These are phyloP conservation scores for Rhizoclosmatium hyalinum DNA, from an alignment of 371 early-diverging fungal species.

Conservation along the genomic window DNA sequence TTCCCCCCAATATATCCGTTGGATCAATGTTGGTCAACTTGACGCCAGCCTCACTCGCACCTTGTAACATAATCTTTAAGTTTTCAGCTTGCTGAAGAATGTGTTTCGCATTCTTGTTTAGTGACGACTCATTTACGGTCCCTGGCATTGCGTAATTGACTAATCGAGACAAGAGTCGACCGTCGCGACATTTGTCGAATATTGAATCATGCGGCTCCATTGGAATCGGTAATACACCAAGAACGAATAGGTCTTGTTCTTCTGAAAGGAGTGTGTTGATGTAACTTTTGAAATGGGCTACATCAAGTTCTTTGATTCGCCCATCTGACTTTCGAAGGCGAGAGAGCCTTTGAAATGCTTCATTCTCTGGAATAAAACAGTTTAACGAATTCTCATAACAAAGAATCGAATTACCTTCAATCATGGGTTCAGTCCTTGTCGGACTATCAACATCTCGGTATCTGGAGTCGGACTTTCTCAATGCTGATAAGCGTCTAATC, in stretches of 20 bases:
- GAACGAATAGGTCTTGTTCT: not conserved
- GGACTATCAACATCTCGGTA: no score
- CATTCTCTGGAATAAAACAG: not conserved
- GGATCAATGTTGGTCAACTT: constrained; percentile 11
- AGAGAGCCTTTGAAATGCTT: not conserved
- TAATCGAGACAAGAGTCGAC: constrained; percentile 4
- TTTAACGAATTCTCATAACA: no score
- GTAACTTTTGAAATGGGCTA: constrained; percentile 5
- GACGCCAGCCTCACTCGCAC: constrained; percentile 23
- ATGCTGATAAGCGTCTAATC: no score
- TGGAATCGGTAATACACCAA: constrained; percentile 1
- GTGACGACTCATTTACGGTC: constrained; percentile 12
- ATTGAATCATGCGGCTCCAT: constrained; percentile 7
- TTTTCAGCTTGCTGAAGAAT: constrained; percentile 21
- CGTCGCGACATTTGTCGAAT: constrained; percentile 12
- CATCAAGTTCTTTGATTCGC: not conserved
- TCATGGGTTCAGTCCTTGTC: no score
- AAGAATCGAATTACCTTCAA: no score
- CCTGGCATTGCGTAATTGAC: constrained; percentile 26
- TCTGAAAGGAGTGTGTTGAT: constrained; percentile 4
- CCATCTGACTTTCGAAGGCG: constrained; percentile 1
- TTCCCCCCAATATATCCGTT: constrained; percentile 13
- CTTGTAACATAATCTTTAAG: constrained; percentile 12
- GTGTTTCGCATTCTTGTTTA: not conserved
- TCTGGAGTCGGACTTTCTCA: no score